Percentiles rank a stretch among this genome's conserved stretches.
Evolutionary conservation across 306 rosid genomes (phyloP).

Genomic region (Lathyrus aphaca): DNA sequence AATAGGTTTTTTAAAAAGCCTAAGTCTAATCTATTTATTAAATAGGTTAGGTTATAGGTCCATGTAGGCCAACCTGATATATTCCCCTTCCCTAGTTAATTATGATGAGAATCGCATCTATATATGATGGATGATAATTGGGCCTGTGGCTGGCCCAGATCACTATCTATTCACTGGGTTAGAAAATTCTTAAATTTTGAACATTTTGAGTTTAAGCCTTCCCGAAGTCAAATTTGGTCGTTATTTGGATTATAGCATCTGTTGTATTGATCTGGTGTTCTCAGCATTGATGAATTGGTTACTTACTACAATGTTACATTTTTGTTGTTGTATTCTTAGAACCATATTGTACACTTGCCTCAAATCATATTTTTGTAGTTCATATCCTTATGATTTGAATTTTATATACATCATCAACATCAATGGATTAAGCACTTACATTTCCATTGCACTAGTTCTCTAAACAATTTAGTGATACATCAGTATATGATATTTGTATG

Average conservation of each 20-base stretch:
- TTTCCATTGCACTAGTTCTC: constrained; percentile 7
- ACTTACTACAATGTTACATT: neutral
- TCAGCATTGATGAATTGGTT: constrained; percentile 17
- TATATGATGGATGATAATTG: no score
- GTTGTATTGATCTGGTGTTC: constrained; percentile 18
- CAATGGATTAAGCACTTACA: constrained; percentile 2
- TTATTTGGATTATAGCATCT: neutral
- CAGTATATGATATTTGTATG: constrained; percentile 3
- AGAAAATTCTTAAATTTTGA: no score
- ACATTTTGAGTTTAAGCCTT: no score
- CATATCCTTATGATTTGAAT: constrained; percentile 19
- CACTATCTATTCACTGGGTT: no score
- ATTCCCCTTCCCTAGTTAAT: no score
- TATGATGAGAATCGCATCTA: no score
- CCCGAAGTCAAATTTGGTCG: no score
- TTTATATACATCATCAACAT: constrained; percentile 31
- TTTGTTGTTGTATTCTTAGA: neutral
- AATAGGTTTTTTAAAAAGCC: no score
- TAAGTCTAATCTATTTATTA: no score
- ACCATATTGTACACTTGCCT: constrained; percentile 10
- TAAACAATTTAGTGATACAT: constrained; percentile 22
- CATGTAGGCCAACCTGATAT: no score
- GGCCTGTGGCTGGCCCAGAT: no score
- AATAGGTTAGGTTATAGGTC: no score
- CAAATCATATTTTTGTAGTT: constrained; percentile 23